These are phyloP conservation scores for Neonothopanus nambi DNA, from an alignment of 1,284 basidiomycete species.

Conservation along the genomic window DNA sequence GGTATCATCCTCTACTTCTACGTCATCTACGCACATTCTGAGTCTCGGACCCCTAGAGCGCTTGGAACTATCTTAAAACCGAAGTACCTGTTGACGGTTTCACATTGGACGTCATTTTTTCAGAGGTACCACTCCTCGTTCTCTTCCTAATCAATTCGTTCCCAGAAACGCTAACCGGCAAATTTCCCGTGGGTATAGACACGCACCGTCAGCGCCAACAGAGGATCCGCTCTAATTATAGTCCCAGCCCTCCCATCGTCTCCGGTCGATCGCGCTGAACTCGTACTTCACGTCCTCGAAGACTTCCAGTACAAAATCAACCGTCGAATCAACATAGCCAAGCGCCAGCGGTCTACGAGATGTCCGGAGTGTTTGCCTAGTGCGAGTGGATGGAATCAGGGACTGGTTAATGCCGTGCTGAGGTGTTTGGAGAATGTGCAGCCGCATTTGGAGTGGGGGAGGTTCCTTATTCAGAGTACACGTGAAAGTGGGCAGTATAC, in stretches of 20 bases:
- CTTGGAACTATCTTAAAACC: constrained; percentile 2
- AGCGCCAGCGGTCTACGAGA: background rate
- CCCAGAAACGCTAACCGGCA: too few relatives aligned
- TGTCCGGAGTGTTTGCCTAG: background rate
- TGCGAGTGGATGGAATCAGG: background rate
- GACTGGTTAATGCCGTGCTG: background rate
- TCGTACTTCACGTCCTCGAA: background rate
- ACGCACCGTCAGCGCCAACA: background rate
- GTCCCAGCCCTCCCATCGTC: constrained; percentile 2
- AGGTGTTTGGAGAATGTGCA: background rate
- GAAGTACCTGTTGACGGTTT: constrained; percentile 4
- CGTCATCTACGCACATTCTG: background rate
- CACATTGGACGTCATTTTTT: constrained; percentile 1
- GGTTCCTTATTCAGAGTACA: background rate
- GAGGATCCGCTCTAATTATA: background rate
- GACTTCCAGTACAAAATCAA: background rate
- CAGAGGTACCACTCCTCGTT: background rate
- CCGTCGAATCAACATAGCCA: background rate
- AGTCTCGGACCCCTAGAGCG: background rate
- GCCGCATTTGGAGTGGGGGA: constrained; percentile 2
- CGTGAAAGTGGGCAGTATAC: too few relatives aligned
- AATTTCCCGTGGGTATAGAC: background rate
- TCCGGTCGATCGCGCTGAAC: background rate
- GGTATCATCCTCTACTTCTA: background rate
- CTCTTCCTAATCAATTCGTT: too few relatives aligned